These are phyloP conservation scores for Cardamine occulta DNA, from an alignment of 345 rosid species.

Conservation along the genomic window DNA sequence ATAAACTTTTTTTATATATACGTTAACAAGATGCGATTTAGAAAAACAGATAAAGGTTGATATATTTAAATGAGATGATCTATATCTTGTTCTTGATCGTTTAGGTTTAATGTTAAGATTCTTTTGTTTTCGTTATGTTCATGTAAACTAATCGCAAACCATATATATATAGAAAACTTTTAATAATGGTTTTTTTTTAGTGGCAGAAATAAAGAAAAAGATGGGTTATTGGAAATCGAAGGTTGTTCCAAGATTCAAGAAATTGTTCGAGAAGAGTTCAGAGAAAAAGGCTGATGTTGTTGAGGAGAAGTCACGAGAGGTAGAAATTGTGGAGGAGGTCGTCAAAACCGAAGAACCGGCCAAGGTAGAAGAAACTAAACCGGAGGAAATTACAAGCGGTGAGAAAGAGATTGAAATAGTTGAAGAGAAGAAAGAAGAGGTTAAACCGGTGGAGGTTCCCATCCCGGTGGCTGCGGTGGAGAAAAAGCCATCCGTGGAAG, in stretches of 20 bases:
- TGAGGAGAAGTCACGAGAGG: slow-evolving; percentile 54
- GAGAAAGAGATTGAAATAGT: slow-evolving; percentile 51
- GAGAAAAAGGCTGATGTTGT: slow-evolving; percentile 66
- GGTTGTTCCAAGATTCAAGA: slow-evolving; percentile 80
- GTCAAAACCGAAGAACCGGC: slow-evolving; percentile 37
- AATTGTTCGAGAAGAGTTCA: slow-evolving; percentile 65
- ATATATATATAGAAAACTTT: background rate
- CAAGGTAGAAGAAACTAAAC: slow-evolving; percentile 38
- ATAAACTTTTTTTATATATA: background rate
- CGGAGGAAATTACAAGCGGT: slow-evolving; percentile 31
- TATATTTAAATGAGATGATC: slow-evolving; percentile 5
- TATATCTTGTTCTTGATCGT: background rate
- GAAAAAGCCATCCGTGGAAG: slow-evolving; percentile 31
- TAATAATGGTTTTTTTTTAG: background rate
- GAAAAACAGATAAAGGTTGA: background rate
- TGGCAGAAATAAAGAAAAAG: slow-evolving; percentile 1
- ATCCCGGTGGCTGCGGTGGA: slow-evolving; percentile 4
- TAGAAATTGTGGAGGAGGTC: slow-evolving; percentile 39
- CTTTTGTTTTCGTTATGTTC: background rate
- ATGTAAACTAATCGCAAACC: background rate
- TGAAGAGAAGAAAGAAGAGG: slow-evolving; percentile 54
- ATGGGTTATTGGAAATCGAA: slow-evolving; percentile 88
- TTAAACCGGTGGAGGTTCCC: slow-evolving; percentile 10
- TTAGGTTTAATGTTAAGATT: slow-evolving; percentile 6
- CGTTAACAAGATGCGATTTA: background rate